These are phyloP conservation scores for Geotrichum fermentans DNA, from an alignment of 1,139 yeast genomes.

Conservation along the genomic window DNA sequence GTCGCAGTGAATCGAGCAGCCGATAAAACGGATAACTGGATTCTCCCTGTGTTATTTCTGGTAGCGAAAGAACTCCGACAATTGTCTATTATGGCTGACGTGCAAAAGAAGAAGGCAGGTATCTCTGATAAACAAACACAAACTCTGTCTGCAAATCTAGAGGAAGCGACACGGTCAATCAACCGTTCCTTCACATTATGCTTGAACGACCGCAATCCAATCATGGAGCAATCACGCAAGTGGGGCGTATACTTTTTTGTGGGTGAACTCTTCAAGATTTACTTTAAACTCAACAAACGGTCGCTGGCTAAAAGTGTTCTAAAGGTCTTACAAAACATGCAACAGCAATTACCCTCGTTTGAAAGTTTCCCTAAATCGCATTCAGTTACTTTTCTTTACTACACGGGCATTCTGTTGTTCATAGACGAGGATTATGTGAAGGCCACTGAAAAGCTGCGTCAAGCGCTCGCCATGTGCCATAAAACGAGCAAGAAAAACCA, in stretches of 20 bases:
- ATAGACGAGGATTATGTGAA: conserved; percentile 57
- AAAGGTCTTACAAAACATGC: conserved; percentile 60
- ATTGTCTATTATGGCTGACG: conserved; percentile 33
- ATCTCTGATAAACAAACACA: conserved; percentile 48
- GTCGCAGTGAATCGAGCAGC: conserved; percentile 49
- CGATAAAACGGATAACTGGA: conserved; percentile 62
- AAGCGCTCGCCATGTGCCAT: conserved; percentile 45
- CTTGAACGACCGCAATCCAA: conserved; percentile 68
- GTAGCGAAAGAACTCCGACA: conserved; percentile 53
- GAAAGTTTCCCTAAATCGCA: conserved; percentile 47
- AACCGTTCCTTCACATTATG: conserved; percentile 75
- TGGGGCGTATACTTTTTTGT: conserved; percentile 70
- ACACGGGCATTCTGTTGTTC: conserved; percentile 57
- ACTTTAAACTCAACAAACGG: conserved; percentile 57
- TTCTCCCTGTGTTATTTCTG: conserved; percentile 53
- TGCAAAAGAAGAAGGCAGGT: conserved; percentile 39
- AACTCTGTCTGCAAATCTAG: conserved; percentile 64
- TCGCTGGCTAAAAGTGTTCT: conserved; percentile 71
- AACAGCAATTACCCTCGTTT: conserved; percentile 49
- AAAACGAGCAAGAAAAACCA: conserved; percentile 32
- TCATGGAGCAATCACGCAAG: conserved; percentile 35
- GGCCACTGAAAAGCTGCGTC: conserved; percentile 48
- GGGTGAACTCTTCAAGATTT: conserved; percentile 65
- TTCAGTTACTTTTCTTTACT: conserved; percentile 59
- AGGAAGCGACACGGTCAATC: conserved; percentile 50